Base-by-base conservation (phyloP, 2,329 filamentous ascomycete species). In the Colletotrichum acutatum region DNA sequence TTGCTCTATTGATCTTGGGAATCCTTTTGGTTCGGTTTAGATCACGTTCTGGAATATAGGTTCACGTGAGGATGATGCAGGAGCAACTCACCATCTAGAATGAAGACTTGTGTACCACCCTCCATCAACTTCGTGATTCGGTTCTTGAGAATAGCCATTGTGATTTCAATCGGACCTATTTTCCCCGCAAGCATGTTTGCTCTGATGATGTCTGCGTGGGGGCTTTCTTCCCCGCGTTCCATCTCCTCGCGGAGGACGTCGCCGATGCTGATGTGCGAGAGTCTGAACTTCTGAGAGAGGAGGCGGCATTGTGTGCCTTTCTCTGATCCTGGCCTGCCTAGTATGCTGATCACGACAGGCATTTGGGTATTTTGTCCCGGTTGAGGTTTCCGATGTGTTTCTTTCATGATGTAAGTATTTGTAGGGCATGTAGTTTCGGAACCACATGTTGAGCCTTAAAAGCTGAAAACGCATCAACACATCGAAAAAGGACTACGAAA, bases 311-410 rank as follows among this genome's bases (percentile, higher is more conserved):
- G 19, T 1, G 42, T 49, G 7, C 3, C 42, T 49, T n/a, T 49
- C 0, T 19, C 42, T 49, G 19, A 49, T 3, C 19, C 19, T 1
- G 19, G 42, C n/a, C 8, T 9, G 19, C 42, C 42, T 8, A 49
- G 7, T 49, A 22, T n/a, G 19, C 19, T 49, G 8, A 49, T 19
- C 16, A 49, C 42, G 19, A n/a, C 7, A 8, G 6, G 42, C 2
- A 49, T 9, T 19, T 4, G 1, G 1, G 19, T 1, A 22, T 19
- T n/a, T n/a, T 9, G 42, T n/a, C 0, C 1, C 19, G 19, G 6
- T 11, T n/a, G 19, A n/a, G 19, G 7, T 8, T 11, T 11, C 5
- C n/a, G 2, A 8, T n/a, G 42, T n/a, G 19, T 1, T n/a, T 49
- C 7, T 49, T 49, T 0, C 8, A 49, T 49, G 19, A 3, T 49